Base-by-base conservation (phyloP, 257 asterid species). In the Jacaranda mimosifolia region DNA sequence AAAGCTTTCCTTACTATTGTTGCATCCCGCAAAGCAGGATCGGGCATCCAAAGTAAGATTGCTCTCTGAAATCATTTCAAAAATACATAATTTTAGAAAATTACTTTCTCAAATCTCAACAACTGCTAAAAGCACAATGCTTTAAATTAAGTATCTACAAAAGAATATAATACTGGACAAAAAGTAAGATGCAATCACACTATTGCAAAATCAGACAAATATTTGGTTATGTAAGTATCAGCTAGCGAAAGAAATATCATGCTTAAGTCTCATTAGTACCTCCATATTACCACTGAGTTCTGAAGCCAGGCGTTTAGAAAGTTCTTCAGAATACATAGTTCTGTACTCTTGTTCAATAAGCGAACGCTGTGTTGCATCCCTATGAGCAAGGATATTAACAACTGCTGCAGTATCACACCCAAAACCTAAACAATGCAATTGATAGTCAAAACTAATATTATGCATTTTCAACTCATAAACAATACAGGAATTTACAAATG, bases 351-450 rank as follows among this genome's bases (percentile, higher is more conserved):
- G 96, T 68, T 84, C 95, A 55, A 96, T 96, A 11, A 90, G 87
- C 39, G 90, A 77, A n/a, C 99, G 98, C 63, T 91, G 97, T 46
- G 93, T 83, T 32, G 93, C 86, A 82, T 96, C 90, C 66, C 99
- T 84, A 81, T 96, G 99, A 35, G 96, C 96, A 72, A 96, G 95
- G 80, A 96, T 89, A 60, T 88, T 87, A 6, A 96, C 68, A 63
- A 96, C 90, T 62, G 90, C 84, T 56, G 89, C 89, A 71, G 93
- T 93, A 73, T 96, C 98, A 46, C 99, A 96, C 43, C 99, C 99
- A 76, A 93, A 88, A 75, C 99, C 99, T 95, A 83, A 65, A 63
- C 14, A 63, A 67, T 40, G 69, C 21, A 59, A 43, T 57, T 13
- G 69, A 21, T 56, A 42, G 26, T 73, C 63, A 71, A 26, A 57